Evolutionary conservation across 148 eudicot species (phyloP), one percentile per base, ranked within the genome.

Genomic region (Diospyros kaki): DNA sequence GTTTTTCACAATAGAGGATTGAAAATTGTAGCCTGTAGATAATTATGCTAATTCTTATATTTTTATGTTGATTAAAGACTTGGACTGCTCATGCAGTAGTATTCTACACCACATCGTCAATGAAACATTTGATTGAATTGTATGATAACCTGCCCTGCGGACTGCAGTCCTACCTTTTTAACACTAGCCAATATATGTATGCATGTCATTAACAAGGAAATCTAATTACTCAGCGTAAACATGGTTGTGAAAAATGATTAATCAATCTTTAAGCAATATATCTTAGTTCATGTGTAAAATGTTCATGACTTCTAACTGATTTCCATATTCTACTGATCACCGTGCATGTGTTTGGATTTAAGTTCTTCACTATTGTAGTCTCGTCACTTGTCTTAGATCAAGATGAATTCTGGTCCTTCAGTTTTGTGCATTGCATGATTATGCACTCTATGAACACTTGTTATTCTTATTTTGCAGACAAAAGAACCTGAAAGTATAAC

Each of bases 401-500:
- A 5, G 9, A 9, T 3, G 14, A 10, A 17, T 58, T 58, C 53
- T 43, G 65, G 50, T 60, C 55, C 44, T 61, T 61, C 43, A 58
- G 1, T 71, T 9, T 55, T 41, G 50, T 41, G 39, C 13, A 28
- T 11, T 71, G 13, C 3, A 28, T 18, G 40, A 17, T 14, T 59
- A 59, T 44, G 11, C 40, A 60, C 17, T 4, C 38, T 58, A 18
- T 44, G 74, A 46, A 44, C 17, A 55, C 39, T 38, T 14, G 9
- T 38, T 48, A 66, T 41, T 76, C n/a, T 59, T 62, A 13, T 78
- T 72, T 73, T 79, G 68, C 92, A 94, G 98, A 92, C 90, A 69
- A 15, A 68, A 73, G 82, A 76, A 46, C 92, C 98, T 40, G 84
- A 81, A 62, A 76, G 73, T 15, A 61, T 94, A 73, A 82, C 85